phyloP scores from a whole-genome alignment of 2,329 filamentous ascomycete species.

The Xylariaceae sp. region DNA sequence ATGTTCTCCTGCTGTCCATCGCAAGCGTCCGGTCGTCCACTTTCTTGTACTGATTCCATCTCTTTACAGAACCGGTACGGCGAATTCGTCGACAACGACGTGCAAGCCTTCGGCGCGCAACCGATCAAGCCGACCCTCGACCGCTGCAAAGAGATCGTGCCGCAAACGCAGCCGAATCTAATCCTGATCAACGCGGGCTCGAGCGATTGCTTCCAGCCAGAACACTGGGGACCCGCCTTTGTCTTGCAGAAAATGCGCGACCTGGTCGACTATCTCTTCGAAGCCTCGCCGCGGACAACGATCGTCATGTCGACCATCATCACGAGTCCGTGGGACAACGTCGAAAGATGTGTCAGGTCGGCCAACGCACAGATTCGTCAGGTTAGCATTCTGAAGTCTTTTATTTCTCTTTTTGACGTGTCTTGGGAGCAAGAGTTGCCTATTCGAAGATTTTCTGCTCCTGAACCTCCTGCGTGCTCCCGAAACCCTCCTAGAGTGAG shows the following conservation, averaged over 20 bases:
- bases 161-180: slow-evolving; percentile 39
- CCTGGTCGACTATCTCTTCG: slow-evolving; percentile 39
- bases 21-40: not conserved
- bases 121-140: slow-evolving; percentile 40
- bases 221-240: slow-evolving; percentile 37
- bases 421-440: too few relatives aligned
- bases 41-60: slow-evolving; percentile 19
- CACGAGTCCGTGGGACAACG: slow-evolving; percentile 37
- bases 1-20: not conserved
- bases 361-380: slow-evolving; percentile 42
- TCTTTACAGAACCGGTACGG: slow-evolving; percentile 36
- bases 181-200: slow-evolving; percentile 40
- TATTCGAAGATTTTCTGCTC: too few relatives aligned
- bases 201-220: slow-evolving; percentile 39
- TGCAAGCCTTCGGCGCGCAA: slow-evolving; percentile 41
- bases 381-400: too few relatives aligned
- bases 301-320: slow-evolving; percentile 42
- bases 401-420: too few relatives aligned
- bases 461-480: too few relatives aligned
- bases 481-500: too few relatives aligned
- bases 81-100: slow-evolving; percentile 41
- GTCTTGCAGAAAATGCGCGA: slow-evolving; percentile 36
- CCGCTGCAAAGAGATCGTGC: slow-evolving; percentile 38
- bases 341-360: slow-evolving; percentile 38
- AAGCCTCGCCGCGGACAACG: slow-evolving; percentile 37